Evolutionary conservation across 306 rosid species (phyloP), one percentile per base, ranked within the genome.

Genomic region (Begonia peltatifolia): DNA sequence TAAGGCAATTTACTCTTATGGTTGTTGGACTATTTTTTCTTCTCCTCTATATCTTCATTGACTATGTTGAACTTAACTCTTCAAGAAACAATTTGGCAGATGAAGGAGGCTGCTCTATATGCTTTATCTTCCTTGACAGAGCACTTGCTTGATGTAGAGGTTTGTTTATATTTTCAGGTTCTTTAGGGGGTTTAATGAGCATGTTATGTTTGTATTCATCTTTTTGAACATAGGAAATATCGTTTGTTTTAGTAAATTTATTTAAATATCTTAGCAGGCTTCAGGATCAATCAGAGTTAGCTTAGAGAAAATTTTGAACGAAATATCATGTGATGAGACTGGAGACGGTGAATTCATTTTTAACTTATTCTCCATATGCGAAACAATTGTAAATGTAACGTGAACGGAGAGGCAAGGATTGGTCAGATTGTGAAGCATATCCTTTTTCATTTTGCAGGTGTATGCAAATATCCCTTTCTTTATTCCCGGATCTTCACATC

Each of bases 21-120:
- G 6, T 0, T 5, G 6, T 30, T 7, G 38, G 38, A 30, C 38
- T 30, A 30, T 7, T 5, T 30, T 30, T 30, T 30, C 8, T 30
- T 30, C 38, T 30, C 38, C 38, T 30, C 38, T 30, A 30, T 30
- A 30, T 5, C 6, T 30, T 5, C 38, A 30, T 30, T 30, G 38
- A 30, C 38, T 30, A 30, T 5, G 38, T 30, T 30, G 3, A 30
- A 30, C 42, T 54, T 42, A 12, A 12, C 52, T 58, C 48, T 63
- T 44, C 63, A 36, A 66, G 54, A 54, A 36, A 38, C 54, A 14
- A 46, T 67, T 62, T 83, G 71, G 73, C 94, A 89, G 97, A 71
- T 74, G 44, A 85, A 84, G 76, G 97, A 89, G 80, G 95, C 95
- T 67, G 68, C 81, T 41, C 79, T 89, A 50, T 85, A 70, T 73